Percentiles rank a stretch among this genome's conserved stretches.
Conservation (phyloP, 306 rosid species). For the Quercus berberidifolia region DNA sequence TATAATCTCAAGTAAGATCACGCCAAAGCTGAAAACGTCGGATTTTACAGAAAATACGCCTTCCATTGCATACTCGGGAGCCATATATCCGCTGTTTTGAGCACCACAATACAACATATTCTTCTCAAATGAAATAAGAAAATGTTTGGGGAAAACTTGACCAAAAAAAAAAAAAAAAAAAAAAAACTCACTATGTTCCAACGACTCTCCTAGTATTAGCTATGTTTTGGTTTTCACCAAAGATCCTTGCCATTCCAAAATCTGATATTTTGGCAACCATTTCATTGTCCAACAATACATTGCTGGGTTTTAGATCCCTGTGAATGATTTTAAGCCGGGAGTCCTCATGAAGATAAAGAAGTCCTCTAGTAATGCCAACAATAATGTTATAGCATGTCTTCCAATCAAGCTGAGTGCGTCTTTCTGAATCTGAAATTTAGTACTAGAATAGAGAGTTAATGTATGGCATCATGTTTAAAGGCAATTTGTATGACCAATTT, state of each 20-base stretch:
- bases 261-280: conserved; percentile 31
- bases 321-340: conserved; percentile 24
- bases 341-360: conserved; percentile 35
- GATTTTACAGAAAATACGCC: conserved; percentile 25
- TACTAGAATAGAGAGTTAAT: background rate
- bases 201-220: conserved; percentile 29
- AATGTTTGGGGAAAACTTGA: too few species aligned
- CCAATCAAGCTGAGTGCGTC: conserved; percentile 20
- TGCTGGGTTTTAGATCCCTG: conserved; percentile 32
- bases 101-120: too few species aligned
- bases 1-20: conserved; percentile 22
- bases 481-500: background rate
- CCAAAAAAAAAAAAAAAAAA: background rate
- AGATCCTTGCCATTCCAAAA: conserved; percentile 33
- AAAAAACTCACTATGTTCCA: conserved; percentile 25
- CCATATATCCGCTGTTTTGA: conserved; percentile 22
- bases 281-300: conserved; percentile 21
- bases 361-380: conserved; percentile 22
- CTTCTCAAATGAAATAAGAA: background rate
- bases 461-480: background rate
- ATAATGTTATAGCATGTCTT: conserved; percentile 8
- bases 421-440: conserved; percentile 8
- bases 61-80: conserved; percentile 29
- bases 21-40: conserved; percentile 23
- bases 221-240: conserved; percentile 17